phyloP scores from a whole-genome alignment of 345 rosid species.

The Physaria fendleri region DNA sequence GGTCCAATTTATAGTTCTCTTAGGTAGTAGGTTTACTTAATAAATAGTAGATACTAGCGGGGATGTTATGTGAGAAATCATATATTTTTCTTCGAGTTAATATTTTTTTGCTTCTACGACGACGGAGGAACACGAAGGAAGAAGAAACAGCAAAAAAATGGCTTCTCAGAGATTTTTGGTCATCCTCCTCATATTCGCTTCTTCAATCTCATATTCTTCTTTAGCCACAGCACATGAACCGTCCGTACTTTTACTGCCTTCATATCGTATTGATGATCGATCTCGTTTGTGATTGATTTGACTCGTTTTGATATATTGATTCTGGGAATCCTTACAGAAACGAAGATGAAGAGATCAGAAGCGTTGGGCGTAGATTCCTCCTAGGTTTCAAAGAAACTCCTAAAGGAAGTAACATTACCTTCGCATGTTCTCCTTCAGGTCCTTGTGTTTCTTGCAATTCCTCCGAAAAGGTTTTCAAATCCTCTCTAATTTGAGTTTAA shows the following conservation, averaged over 20 bases:
- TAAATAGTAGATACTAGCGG: background rate
- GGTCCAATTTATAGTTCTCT: background rate
- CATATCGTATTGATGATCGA: too few species aligned
- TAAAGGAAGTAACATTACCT: conserved; percentile 56
- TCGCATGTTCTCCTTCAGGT: conserved; percentile 88
- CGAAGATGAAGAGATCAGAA: conserved; percentile 19
- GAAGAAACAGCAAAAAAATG: conserved; percentile 28
- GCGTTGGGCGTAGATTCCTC: conserved; percentile 45
- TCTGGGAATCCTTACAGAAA: conserved; percentile 1
- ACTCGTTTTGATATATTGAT: conserved; percentile 7
- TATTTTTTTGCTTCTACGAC: background rate
- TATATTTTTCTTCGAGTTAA: background rate
- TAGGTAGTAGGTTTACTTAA: background rate
- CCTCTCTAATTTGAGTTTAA: background rate
- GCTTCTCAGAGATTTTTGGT: conserved; percentile 3
- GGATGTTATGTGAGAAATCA: background rate
- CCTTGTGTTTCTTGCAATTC: conserved; percentile 77
- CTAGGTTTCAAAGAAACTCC: conserved; percentile 64
- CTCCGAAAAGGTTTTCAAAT: conserved; percentile 58
- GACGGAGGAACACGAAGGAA: conserved; percentile 5
- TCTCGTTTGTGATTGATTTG: conserved; percentile 8
- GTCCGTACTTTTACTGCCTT: too few species aligned
- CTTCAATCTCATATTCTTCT: too few species aligned
- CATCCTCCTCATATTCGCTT: too few species aligned
- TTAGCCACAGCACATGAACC: too few species aligned